Base-by-base conservation (phyloP, 1,284 basidiomycete species). In the Cutaneotrichosporon daszewskae region DNA sequence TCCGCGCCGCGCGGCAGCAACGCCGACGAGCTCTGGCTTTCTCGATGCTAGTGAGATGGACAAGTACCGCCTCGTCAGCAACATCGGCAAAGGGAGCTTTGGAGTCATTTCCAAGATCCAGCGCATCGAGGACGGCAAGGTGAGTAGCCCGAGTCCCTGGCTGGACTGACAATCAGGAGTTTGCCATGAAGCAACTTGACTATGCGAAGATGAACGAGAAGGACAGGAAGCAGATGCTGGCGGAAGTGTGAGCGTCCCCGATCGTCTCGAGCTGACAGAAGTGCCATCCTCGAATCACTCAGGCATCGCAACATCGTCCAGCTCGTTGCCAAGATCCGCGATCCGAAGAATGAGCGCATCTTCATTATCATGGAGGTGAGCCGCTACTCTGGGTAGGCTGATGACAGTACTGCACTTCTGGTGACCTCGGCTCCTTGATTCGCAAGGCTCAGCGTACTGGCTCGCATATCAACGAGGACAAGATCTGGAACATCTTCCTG, bases 31-130 rank as follows among this genome's bases (percentile, higher is more conserved):
- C 32, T 42, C 40, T 11, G 58, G 59, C 11, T 67, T 63, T 52
- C 56, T 58, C 2, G 64, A 62, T 37, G 60, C 60, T 77, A 58
- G 62, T 7, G 68, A 72, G 51, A 75, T 90, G 32, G 81, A 84
- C 53, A 77, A 80, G 46, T 95, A 94, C 64, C 89, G 92, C 54
- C 76, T 87, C 5, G 76, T 92, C 37, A 88, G 91, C 56, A 77
- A 94, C 50, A 94, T 98, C 43, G 92, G 94, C 7, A 94, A 91
- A 57, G 92, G 92, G n/a, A 88, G 87, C 10, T 98, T 97, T 74
- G 92, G 94, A 2, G 85, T 94, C 54, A 96, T 97, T 58, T 82
- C 88, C 51, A 95, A 94, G 74, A 90, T 96, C 16, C 76, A 82
- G 52, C 75, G 92, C 56, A 85, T 87, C 64, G 72, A 79, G 7